phyloP scores from a whole-genome alignment of 208 protist species.

The Phytomonas francai region DNA sequence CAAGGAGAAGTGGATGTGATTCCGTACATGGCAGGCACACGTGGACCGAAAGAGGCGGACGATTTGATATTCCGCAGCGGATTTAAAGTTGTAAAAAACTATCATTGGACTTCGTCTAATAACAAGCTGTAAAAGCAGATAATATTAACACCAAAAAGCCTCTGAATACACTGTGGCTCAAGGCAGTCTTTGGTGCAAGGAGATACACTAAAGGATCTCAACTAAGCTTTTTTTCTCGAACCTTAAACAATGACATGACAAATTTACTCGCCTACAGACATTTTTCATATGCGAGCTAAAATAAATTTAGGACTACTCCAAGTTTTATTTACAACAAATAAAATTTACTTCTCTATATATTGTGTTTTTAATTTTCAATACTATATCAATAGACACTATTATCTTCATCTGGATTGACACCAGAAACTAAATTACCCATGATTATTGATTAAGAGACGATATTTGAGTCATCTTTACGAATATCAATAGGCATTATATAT shows the following conservation, averaged over 20 bases:
- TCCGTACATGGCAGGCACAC: constrained; percentile 73
- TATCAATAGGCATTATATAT: background rate
- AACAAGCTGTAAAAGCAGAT: constrained; percentile 46
- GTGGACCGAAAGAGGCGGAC: constrained; percentile 74
- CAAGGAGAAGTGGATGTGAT: constrained; percentile 43
- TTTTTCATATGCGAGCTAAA: background rate
- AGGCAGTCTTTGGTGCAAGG: background rate
- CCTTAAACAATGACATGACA: background rate
- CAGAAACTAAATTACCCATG: background rate
- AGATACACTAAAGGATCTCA: background rate
- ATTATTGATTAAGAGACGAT: background rate
- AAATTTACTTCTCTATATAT: background rate
- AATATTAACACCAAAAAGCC: background rate
- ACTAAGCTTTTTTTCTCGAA: background rate
- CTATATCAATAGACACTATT: background rate
- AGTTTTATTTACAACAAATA: background rate
- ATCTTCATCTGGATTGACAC: background rate
- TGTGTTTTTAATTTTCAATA: background rate
- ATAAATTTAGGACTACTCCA: background rate
- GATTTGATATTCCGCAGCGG: constrained; percentile 46
- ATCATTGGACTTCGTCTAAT: constrained; percentile 34
- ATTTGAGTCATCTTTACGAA: background rate
- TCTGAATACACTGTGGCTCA: background rate
- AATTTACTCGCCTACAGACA: background rate
- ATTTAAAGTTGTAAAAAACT: constrained; percentile 45